Base-by-base conservation (phyloP, 1,284 basidiomycete species). In the Tranzscheliella williamsii region DNA sequence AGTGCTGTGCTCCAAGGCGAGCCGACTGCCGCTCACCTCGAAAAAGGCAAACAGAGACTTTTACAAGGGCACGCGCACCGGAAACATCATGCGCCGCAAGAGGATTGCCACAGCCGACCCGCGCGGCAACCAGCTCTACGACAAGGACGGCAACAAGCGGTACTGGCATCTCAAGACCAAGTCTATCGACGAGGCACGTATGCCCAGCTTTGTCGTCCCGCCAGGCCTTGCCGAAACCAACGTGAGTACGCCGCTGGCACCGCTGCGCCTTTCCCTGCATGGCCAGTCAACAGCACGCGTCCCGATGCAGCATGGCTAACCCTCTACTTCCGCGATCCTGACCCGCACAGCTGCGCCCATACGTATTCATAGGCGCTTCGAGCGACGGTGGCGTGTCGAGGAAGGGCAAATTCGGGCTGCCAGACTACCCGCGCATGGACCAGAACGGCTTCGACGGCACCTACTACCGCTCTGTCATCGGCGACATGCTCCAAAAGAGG, bases 21-120 rank as follows among this genome's bases (percentile, higher is more conserved):
- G 68, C 31, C 63, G 75, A 15, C 52, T 77, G 29, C 73, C 75
- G 23, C 63, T 77, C 38, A 75, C 39, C 38, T 76, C 73, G 4
- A 77, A 77, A 33, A 70, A 70, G 40, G 75, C 56, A 9, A 77
- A 77, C 46, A 71, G 69, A 36, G 73, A 77, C 42, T 77, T 76
- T 45, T 77, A 73, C 67, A 77, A 77, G 45, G 75, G 75, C 22
- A 77, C 75, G 12, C 52, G 75, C 1, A 72, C 75, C 0, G 72
- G 67, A 33, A 77, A 76, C 61, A 68, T 76, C 39, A 64, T 77
- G 64, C 52, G 36, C 12, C 56, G 75, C 12, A 74, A 75, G 51
- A 57, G 75, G 22, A 73, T 77, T 34, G 75, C 72, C 11, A 49
- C 68, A 17, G 62, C 68, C 3, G 61, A 72, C 39, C 52, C 54